phyloP scores from a whole-genome alignment of 1,284 basidiomycete species.

The Leucoagaricus sp. region DNA sequence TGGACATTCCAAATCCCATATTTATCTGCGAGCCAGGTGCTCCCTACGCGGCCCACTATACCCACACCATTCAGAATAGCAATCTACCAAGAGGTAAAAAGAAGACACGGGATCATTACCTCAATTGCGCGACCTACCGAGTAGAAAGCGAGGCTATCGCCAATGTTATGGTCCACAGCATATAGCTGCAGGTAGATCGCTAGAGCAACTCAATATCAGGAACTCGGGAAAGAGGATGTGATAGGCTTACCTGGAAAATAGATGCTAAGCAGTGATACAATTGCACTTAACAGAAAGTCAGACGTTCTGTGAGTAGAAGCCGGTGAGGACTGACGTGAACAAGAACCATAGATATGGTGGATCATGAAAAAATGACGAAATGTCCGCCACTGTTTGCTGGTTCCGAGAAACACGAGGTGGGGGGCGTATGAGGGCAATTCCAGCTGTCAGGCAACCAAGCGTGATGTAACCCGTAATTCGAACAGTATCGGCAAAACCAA shows the following conservation, averaged over 20 bases:
- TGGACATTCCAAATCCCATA: constrained; percentile 35
- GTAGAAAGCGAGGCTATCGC: constrained; percentile 33
- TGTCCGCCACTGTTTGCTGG: neutral
- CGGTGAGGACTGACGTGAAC: neutral
- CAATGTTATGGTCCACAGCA: constrained; percentile 32
- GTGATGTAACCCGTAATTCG: constrained; percentile 18
- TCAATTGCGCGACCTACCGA: constrained; percentile 26
- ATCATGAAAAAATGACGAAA: constrained; percentile 9
- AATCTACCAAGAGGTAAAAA: constrained; percentile 27
- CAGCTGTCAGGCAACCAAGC: constrained; percentile 18
- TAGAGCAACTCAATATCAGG: constrained; percentile 9
- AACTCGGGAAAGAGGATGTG: neutral
- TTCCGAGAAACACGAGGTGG: neutral
- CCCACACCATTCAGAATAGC: constrained; percentile 41
- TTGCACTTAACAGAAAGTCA: neutral
- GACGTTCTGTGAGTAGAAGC: neutral
- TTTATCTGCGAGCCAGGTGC: constrained; percentile 37
- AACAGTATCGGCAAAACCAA: constrained; percentile 16
- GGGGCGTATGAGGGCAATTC: constrained; percentile 4
- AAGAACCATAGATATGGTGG: constrained; percentile 8
- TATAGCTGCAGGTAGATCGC: constrained; percentile 48
- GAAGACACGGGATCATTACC: neutral
- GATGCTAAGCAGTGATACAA: neutral
- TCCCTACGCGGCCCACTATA: constrained; percentile 40
- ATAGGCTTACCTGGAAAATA: constrained; percentile 11